Conservation (phyloP, 768 basidiomycete species). For the Rossbeevera mucosa region DNA sequence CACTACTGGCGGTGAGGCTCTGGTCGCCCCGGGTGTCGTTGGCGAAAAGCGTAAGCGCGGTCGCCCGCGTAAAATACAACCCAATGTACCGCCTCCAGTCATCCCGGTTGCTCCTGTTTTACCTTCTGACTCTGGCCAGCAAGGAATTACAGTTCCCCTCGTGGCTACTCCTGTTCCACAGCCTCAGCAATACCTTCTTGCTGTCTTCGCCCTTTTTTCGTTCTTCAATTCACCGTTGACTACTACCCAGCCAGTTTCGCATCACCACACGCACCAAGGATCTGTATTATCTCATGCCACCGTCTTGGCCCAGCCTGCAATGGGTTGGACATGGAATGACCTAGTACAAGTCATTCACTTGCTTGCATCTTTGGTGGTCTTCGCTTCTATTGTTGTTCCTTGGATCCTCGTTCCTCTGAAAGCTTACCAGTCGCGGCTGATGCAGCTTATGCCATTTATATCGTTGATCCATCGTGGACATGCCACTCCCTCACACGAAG, state of each 20-base stretch:
- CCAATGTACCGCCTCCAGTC: conserved; percentile 38
- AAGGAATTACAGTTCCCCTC: conserved; percentile 13
- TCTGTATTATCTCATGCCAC: conserved; percentile 46
- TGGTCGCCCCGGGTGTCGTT: conserved; percentile 31
- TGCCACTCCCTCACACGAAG: conserved; percentile 1
- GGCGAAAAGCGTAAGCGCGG: conserved; percentile 84
- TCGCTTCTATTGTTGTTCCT: conserved; percentile 51
- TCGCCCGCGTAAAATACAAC: conserved; percentile 67
- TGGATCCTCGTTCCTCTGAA: conserved; percentile 36
- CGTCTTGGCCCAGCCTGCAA: conserved; percentile 6
- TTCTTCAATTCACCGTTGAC: conserved; percentile 77
- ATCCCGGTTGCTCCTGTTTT: conserved; percentile 22
- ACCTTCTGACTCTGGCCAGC: conserved; percentile 13
- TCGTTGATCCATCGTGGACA: conserved; percentile 8
- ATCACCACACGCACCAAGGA: conserved; percentile 53
- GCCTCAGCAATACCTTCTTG: conserved; percentile 67
- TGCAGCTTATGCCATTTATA: conserved; percentile 25
- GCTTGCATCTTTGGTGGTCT: conserved; percentile 57
- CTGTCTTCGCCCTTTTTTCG: conserved; percentile 79
- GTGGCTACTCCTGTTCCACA: conserved; percentile 12
- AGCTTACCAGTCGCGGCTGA: conserved; percentile 19
- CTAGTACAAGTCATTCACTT: conserved; percentile 63
- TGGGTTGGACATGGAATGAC: conserved; percentile 46
- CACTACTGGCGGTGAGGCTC: conserved; percentile 16
- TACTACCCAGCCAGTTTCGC: conserved; percentile 27